Percentiles rank a stretch among this genome's conserved stretches.
Conservation (phyloP, 495 filamentous ascomycete species). For the Podospora sp. region DNA sequence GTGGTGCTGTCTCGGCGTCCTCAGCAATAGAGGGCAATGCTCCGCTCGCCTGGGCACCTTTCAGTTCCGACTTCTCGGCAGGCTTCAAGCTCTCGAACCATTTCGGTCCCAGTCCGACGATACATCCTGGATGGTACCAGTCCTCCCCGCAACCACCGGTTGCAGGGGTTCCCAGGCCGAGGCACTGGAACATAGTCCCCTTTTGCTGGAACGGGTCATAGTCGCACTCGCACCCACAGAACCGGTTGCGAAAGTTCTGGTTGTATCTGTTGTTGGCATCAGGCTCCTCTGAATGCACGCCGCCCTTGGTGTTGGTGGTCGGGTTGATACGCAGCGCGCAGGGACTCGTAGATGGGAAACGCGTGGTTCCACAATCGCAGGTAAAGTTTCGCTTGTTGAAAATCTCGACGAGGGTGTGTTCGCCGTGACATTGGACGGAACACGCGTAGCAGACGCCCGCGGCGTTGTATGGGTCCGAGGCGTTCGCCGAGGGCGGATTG, state of each 20-base stretch:
- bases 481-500: constrained; percentile 71
- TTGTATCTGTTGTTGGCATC: constrained; percentile 83
- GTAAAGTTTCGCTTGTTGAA: constrained; percentile 94
- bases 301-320: constrained; percentile 71
- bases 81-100: constrained; percentile 59
- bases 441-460: constrained; percentile 95
- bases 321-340: constrained; percentile 79
- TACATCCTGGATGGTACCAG: constrained; percentile 97
- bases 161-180: constrained; percentile 77
- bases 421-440: constrained; percentile 94
- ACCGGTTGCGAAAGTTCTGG: constrained; percentile 89
- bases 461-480: constrained; percentile 64
- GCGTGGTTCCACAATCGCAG: constrained; percentile 93
- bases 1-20: constrained; percentile 30
- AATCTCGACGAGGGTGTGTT: constrained; percentile 92
- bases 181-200: constrained; percentile 99
- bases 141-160: constrained; percentile 94
- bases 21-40: constrained; percentile 46
- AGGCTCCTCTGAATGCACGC: constrained; percentile 72
- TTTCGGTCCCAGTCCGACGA: constrained; percentile 73
- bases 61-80: constrained; percentile 25
- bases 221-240: constrained; percentile 85
- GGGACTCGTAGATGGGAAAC: constrained; percentile 66
- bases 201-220: constrained; percentile 87
- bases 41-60: constrained; percentile 17